A percentile compares a stretch with the other conserved stretches of the same genome.
Conservation (phyloP, 768 basidiomycete genomes). For the Melanogaster broomeanus region DNA sequence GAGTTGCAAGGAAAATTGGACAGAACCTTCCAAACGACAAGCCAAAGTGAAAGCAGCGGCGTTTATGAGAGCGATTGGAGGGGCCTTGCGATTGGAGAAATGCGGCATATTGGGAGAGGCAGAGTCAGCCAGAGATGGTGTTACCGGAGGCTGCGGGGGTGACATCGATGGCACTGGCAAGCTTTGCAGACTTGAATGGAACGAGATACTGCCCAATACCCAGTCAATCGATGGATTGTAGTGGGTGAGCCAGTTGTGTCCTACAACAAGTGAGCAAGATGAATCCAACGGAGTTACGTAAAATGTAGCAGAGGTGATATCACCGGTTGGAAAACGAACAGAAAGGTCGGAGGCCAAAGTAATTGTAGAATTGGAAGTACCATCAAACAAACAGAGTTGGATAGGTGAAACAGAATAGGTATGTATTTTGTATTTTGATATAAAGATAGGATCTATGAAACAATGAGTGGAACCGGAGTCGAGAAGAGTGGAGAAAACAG, state of each 20-base stretch:
- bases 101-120: too few species aligned
- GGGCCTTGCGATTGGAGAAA: too few species aligned
- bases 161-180: too few species aligned
- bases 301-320: not conserved
- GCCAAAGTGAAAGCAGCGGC: too few species aligned
- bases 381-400: not conserved
- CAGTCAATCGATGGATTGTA: constrained; percentile 17
- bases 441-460: not conserved
- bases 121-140: too few species aligned
- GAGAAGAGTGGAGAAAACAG: not conserved
- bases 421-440: not conserved
- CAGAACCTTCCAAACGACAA: too few species aligned
- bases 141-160: too few species aligned
- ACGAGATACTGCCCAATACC: constrained; percentile 4
- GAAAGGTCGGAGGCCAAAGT: not conserved
- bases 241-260: constrained; percentile 7
- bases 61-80: too few species aligned
- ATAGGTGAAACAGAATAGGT: not conserved
- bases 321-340: not conserved
- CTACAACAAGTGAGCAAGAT: not conserved
- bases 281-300: constrained; percentile 4
- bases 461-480: not conserved
- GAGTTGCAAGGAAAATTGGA: too few species aligned
- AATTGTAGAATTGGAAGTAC: not conserved
- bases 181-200: not conserved